Conservation (phyloP, 129 eudicot species). For the carrot (Daucus carota) region DH1_v3.0 NC_030385.2:23401001-23401500, state of each 20-base stretch:
- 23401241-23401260: conserved; percentile 90
- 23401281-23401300: conserved; percentile 65
- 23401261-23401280: conserved; percentile 74
- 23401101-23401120: too few relatives aligned
- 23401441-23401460: not conserved
- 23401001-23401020: too few relatives aligned
- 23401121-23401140: too few relatives aligned
- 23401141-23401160: too few relatives aligned
- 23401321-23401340: not conserved
- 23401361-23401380: not conserved
- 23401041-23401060: too few relatives aligned
- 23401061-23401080: too few relatives aligned
- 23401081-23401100: too few relatives aligned
- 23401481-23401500: not conserved
- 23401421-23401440: not conserved
- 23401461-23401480: not conserved
- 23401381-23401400: not conserved
- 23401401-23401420: not conserved
- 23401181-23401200: conserved; percentile 24
- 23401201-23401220: conserved; percentile 48
- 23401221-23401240: conserved; percentile 85
- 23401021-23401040: too few relatives aligned
- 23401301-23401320: not conserved
- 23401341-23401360: not conserved
- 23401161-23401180: too few relatives aligned